phyloP scores from a whole-genome alignment of 129 eudicot genomes.

The Flaveria robusta region DNA sequence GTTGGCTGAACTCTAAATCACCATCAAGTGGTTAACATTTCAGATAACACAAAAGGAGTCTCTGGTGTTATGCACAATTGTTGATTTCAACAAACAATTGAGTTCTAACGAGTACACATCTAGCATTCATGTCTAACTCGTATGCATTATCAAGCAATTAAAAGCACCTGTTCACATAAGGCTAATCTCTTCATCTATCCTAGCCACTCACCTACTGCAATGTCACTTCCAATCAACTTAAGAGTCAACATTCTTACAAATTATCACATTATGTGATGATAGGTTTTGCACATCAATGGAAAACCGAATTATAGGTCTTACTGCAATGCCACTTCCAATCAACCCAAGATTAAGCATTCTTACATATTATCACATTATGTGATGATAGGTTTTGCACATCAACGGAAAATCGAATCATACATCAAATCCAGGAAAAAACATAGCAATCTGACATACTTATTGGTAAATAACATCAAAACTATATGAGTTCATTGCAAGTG shows the following conservation, averaged over 20 bases:
- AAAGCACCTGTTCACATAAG: background rate
- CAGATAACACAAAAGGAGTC: conserved; percentile 5
- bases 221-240: background rate
- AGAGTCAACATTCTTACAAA: background rate
- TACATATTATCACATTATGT: conserved; percentile 4
- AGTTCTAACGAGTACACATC: conserved; percentile 5
- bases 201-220: conserved; percentile 1
- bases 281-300: background rate
- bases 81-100: conserved; percentile 15
- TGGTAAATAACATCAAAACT: conserved; percentile 2
- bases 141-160: conserved; percentile 18
- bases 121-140: conserved; percentile 4
- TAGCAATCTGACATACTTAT: background rate
- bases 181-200: background rate
- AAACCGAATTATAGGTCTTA: background rate
- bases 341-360: background rate
- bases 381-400: background rate
- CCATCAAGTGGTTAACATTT: background rate
- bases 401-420: background rate
- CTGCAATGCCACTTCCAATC: no score
- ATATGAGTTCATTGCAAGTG: background rate
- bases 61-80: background rate
- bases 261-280: background rate
- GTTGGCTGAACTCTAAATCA: conserved; percentile 21
- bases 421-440: background rate